Percentiles rank a stretch among this genome's conserved stretches.
Conservation (phyloP, 805 yeast genomes). For the Kodamaea laetipori region DNA sequence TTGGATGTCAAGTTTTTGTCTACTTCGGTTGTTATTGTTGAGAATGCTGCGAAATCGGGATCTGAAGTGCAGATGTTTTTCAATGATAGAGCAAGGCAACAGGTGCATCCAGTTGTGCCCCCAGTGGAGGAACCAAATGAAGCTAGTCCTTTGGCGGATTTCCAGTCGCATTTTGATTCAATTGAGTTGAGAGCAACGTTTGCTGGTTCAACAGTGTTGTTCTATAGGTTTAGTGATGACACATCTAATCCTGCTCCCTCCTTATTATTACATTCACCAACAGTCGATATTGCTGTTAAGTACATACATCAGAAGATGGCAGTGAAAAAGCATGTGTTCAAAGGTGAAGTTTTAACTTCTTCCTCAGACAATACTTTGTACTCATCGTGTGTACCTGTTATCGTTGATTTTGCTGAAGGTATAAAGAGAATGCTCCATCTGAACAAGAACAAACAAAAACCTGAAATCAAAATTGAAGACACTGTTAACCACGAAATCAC, state of each 20-base stretch:
- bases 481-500: conserved; percentile 7
- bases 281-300: conserved; percentile 57
- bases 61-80: conserved; percentile 43
- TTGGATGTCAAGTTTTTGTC: conserved; percentile 67
- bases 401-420: conserved; percentile 58
- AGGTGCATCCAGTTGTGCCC: not conserved
- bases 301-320: conserved; percentile 47
- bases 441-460: conserved; percentile 17
- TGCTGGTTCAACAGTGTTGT: conserved; percentile 67
- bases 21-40: conserved; percentile 55
- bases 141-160: not conserved
- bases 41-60: conserved; percentile 51
- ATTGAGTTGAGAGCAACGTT: conserved; percentile 57
- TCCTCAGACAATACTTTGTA: conserved; percentile 71
- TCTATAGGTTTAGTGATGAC: conserved; percentile 47
- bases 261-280: conserved; percentile 72
- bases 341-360: conserved; percentile 59
- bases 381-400: conserved; percentile 78
- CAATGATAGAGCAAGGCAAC: conserved; percentile 20
- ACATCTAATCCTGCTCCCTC: conserved; percentile 45
- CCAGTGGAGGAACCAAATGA: not conserved
- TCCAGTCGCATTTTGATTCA: conserved; percentile 32
- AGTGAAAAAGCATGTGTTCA: conserved; percentile 45
- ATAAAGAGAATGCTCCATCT: conserved; percentile 47
- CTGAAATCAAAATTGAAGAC: conserved; percentile 7